Percentiles rank a stretch among this genome's conserved stretches.
Conservation (phyloP, 495 filamentous ascomycete genomes). For the Xylona heveae region DNA sequence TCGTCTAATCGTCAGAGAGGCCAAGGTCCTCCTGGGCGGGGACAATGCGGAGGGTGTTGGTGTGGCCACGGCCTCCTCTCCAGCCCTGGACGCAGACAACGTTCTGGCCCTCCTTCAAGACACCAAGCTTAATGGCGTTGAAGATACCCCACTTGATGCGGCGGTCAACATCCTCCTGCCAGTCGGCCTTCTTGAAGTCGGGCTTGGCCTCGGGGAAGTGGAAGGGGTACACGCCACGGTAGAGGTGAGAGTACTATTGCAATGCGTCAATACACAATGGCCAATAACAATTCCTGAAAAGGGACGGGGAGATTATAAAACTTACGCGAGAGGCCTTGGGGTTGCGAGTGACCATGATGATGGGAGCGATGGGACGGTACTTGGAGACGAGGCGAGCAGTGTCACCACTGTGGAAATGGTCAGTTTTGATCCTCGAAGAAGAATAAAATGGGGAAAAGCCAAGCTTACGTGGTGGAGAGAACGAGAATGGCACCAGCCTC, state of each 20-base stretch:
- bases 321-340: conserved; percentile 50
- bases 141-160: conserved; percentile 88
- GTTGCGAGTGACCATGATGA: conserved; percentile 94
- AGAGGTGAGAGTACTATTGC: conserved; percentile 60
- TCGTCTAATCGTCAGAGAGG: no score
- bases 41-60: conserved; percentile 49
- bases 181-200: conserved; percentile 68
- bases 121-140: conserved; percentile 63
- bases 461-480: conserved; percentile 58
- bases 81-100: conserved; percentile 95
- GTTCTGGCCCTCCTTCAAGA: conserved; percentile 61
- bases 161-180: conserved; percentile 97
- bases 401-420: conserved; percentile 33
- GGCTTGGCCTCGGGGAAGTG: conserved; percentile 82
- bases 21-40: conserved; percentile 19
- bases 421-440: neutral
- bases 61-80: conserved; percentile 94
- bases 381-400: conserved; percentile 91
- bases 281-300: neutral
- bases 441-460: neutral
- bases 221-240: conserved; percentile 96
- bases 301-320: conserved; percentile 3
- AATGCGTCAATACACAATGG: neutral
- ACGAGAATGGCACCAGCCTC: conserved; percentile 91
- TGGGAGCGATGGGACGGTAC: conserved; percentile 94